Conservation (phyloP, 208 protist species). For the Crithidia acanthocephali region DNA sequence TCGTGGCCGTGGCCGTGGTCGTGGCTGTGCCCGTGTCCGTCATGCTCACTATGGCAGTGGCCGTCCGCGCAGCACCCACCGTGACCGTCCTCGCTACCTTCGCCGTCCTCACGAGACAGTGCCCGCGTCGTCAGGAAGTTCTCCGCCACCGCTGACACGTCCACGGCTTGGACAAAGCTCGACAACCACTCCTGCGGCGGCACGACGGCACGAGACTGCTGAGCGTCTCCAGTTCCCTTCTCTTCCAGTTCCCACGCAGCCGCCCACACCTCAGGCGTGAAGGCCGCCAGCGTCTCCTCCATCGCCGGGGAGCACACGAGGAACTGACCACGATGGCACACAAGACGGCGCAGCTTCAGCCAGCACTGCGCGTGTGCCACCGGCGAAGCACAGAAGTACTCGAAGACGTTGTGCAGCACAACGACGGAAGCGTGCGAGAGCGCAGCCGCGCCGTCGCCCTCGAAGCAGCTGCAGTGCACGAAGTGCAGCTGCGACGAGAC, state of each 20-base stretch:
- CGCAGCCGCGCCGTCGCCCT: slow-evolving; percentile 42
- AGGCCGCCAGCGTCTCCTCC: slow-evolving; percentile 46
- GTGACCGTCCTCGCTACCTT: neutral
- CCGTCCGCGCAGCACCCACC: neutral
- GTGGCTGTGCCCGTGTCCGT: slow-evolving; percentile 8
- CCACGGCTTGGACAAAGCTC: slow-evolving; percentile 35
- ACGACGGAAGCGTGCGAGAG: slow-evolving; percentile 58
- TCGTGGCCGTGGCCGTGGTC: neutral
- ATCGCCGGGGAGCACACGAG: slow-evolving; percentile 69
- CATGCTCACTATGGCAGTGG: neutral
- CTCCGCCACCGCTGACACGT: slow-evolving; percentile 19
- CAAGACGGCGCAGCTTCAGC: slow-evolving; percentile 57
- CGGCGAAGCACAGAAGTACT: slow-evolving; percentile 67
- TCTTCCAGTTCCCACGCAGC: slow-evolving; percentile 16
- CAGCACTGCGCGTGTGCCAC: slow-evolving; percentile 70
- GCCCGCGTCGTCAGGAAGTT: slow-evolving; percentile 35
- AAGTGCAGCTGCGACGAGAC: slow-evolving; percentile 26
- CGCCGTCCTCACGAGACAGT: neutral
- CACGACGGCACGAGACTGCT: neutral
- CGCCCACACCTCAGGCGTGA: slow-evolving; percentile 18
- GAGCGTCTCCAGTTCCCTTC: no score
- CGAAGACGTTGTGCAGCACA: slow-evolving; percentile 90
- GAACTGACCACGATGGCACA: slow-evolving; percentile 49
- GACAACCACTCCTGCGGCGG: slow-evolving; percentile 31
- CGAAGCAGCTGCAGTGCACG: slow-evolving; percentile 73